Base-by-base conservation (phyloP, 129 eudicot genomes). In the Artemisia annua region DNA sequence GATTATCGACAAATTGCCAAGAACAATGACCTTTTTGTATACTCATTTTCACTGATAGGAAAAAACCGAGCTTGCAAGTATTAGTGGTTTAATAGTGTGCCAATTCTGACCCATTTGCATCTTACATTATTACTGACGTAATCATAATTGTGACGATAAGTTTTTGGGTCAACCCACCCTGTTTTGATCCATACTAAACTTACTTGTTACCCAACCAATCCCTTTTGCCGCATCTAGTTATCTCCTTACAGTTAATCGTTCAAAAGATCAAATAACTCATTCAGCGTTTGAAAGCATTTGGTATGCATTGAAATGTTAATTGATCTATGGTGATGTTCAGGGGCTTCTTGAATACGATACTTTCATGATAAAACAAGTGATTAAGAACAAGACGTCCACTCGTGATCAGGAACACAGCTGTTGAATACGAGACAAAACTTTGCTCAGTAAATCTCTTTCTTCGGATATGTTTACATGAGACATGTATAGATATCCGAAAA, bases 321-420 rank as follows among this genome's bases (percentile, higher is more conserved):
- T 52, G 52, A 65, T 75, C 17, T 56, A 13, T 24, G 2, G 51
- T 71, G 74, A 59, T 78, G 24, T 2, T 64, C 65, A 90, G 96
- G 96, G 96, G 87, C 64, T 83, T 85, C 81, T 71, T 87, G 67
- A 90, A 75, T 54, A 59, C 84, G 63, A 75, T 89, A 60, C 85
- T 76, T 80, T 78, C 76, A 66, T 8, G 73, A 71, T 78, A 78
- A 52, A 66, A 54, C 11, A 10, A 30, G 0, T 78, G 24, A 46
- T 78, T 63, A 62, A 57, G 70, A 71, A 53, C 59, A 54, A 12
- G 48, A 64, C 8, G 18, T 26, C 15, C 10, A 71, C 65, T 78
- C 35, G 20, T 18, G 11, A 44, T 75, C 49, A 56, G 12, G 39
- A 56, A 24, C 7, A 28, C 30, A 57, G 5, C 7, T 62, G 63